Evolutionary conservation across 2,329 filamentous ascomycete genomes (phyloP).

Genomic region (Colletotrichum brevisporum): DNA sequence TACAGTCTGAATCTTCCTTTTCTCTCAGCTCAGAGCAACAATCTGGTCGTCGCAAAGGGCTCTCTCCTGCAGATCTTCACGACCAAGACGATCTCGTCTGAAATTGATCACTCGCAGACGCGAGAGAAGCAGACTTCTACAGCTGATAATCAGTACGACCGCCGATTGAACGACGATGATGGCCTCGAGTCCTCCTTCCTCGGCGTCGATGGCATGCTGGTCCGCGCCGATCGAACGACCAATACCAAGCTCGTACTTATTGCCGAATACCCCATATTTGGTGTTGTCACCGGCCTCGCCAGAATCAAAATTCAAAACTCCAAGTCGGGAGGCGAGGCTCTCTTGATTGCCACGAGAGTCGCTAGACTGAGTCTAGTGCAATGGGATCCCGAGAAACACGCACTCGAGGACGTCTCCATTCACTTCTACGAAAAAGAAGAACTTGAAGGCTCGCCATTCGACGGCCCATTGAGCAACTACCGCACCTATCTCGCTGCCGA

Average conservation of each 20-base stretch:
- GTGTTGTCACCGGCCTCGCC: constrained; percentile 86
- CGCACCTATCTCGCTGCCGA: constrained; percentile 89
- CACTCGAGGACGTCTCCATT: constrained; percentile 90
- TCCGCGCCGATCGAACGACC: constrained; percentile 74
- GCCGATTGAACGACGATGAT: constrained; percentile 71
- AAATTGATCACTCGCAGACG: constrained; percentile 65
- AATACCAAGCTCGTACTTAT: constrained; percentile 87
- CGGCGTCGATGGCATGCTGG: constrained; percentile 72
- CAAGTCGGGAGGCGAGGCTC: constrained; percentile 84
- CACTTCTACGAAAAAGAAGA: constrained; percentile 99
- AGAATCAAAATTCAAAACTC: constrained; percentile 81
- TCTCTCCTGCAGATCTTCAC: constrained; percentile 94
- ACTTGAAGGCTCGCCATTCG: constrained; percentile 85
- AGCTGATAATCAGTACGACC: constrained; percentile 63
- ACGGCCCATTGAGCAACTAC: constrained; percentile 80
- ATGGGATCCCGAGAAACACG: constrained; percentile 88
- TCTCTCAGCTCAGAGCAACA: constrained; percentile 80
- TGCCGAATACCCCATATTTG: constrained; percentile 86
- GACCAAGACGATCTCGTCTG: constrained; percentile 75
- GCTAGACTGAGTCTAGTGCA: constrained; percentile 94
- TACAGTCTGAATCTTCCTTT: constrained; percentile 87
- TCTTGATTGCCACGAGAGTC: constrained; percentile 88
- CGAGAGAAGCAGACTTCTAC: constrained; percentile 56
- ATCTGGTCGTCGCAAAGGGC: constrained; percentile 92
- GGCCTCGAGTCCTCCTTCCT: constrained; percentile 77